Base-by-base conservation (phyloP, 805 yeast genomes). In the Teunomyces barrocoloradensis region DNA sequence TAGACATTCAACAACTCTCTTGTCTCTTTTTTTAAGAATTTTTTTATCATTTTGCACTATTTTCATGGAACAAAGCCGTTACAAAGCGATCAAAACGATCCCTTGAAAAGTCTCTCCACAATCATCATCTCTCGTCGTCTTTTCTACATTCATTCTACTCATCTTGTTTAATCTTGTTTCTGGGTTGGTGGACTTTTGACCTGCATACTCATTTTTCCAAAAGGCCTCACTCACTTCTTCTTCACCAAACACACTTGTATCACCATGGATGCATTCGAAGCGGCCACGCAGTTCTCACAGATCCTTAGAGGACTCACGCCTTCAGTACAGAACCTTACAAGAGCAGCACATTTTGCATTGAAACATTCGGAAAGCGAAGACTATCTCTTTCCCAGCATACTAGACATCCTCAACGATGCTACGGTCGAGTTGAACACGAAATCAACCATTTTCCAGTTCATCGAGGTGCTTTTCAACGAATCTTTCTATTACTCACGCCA, bases 191-290 rank as follows among this genome's bases (percentile, higher is more conserved):
- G 10, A 9, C 9, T 25, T 25, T 25, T 25, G 27, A 25, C 27
- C 27, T 25, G 27, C 27, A 25, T 25, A 25, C 27, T 25, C 11
- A 6, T 25, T 25, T 25, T 25, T 25, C 9, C 27, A 18, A 18
- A 18, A 18, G 20, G 20, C 20, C 4, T 15, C 17, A 15, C 17
- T 18, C 3, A 2, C 20, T 18, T 4, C 20, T 18, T 18, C 20
- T 3, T 18, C 20, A 44, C 25, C 25, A 23, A 6, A 23, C 27
- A 25, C 27, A 25, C 27, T 9, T n/a, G 11, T 11, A n/a, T 23
- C 15, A 21, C 11, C 12, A 89, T 91, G 96, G 97, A 91, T 61
- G 84, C 96, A 0, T 88, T 92, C 63, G 96, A 89, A 59, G 90
- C 91, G 4, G 78, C 92, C 49, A 69, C 89, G 40, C 86, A 85